phyloP scores from a whole-genome alignment of 306 rosid genomes.

The Elaeagnus macrophylla region DNA sequence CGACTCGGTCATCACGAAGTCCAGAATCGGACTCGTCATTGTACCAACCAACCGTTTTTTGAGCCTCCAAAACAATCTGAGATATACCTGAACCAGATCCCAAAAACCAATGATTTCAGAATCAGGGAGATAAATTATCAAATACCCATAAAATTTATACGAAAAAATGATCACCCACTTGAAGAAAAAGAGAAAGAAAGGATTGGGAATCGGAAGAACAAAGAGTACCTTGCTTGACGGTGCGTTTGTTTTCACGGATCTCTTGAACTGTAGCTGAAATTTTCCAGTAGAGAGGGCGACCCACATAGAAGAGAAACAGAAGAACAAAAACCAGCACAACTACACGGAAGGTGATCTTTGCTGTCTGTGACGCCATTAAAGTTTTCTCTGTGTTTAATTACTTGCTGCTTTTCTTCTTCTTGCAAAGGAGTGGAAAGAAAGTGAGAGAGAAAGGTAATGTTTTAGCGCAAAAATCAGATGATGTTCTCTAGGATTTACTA shows the following conservation, averaged over 20 bases:
- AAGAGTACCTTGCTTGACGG: slow-evolving; percentile 56
- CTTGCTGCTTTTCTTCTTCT: not conserved
- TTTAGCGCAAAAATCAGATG: too few species aligned
- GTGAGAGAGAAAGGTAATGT: not conserved
- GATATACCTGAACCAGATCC: slow-evolving; percentile 47
- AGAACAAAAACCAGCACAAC: slow-evolving; percentile 22
- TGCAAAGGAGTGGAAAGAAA: not conserved
- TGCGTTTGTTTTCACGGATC: slow-evolving; percentile 68
- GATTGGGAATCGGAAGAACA: too few species aligned
- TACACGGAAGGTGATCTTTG: slow-evolving; percentile 47
- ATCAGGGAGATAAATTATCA: not conserved
- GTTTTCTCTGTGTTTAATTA: not conserved
- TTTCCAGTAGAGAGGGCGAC: slow-evolving; percentile 88
- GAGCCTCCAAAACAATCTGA: slow-evolving; percentile 78
- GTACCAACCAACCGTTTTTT: slow-evolving; percentile 74
- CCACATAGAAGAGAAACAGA: slow-evolving; percentile 53
- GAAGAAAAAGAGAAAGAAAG: too few species aligned
- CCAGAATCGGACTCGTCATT: slow-evolving; percentile 51
- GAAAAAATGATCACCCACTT: not conserved
- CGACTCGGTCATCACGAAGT: slow-evolving; percentile 9
- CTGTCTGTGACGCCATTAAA: slow-evolving; percentile 48
- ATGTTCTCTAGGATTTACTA: too few species aligned
- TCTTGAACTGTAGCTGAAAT: slow-evolving; percentile 75
- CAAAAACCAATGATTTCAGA: slow-evolving; percentile 1
- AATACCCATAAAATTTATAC: not conserved